A percentile compares a stretch with the other conserved stretches of the same genome.
phyloP scores from a whole-genome alignment of 2,329 filamentous ascomycete genomes.

The Colletotrichum sp. region DNA sequence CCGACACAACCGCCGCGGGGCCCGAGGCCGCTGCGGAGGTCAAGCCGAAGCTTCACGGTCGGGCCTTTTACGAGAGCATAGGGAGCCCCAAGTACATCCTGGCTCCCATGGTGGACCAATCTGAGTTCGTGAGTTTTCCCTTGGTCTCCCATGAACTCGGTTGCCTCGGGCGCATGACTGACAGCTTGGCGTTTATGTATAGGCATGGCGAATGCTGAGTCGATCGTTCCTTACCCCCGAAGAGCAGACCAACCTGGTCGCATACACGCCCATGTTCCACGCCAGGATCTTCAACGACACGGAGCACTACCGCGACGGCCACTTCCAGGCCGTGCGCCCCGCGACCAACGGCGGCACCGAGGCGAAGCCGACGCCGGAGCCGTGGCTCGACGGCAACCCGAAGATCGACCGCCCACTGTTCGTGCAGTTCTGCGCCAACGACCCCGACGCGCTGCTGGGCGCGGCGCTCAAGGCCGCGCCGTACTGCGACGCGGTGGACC shows the following conservation, averaged over 20 bases:
- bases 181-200: slow-evolving; percentile 37
- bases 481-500: slow-evolving; percentile 92
- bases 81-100: slow-evolving; percentile 90
- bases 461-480: slow-evolving; percentile 82
- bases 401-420: slow-evolving; percentile 85
- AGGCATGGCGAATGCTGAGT: slow-evolving; percentile 98
- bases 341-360: slow-evolving; percentile 23
- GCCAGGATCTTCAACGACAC: slow-evolving; percentile 85
- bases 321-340: slow-evolving; percentile 74
- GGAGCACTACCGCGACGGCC: slow-evolving; percentile 75
- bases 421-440: slow-evolving; percentile 95
- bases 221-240: slow-evolving; percentile 83
- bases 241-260: slow-evolving; percentile 71
- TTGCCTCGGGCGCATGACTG: not conserved
- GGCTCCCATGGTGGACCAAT: slow-evolving; percentile 98
- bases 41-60: slow-evolving; percentile 72
- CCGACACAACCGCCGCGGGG: slow-evolving; percentile 26
- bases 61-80: slow-evolving; percentile 94
- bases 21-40: not conserved
- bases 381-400: slow-evolving; percentile 87
- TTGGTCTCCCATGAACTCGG: not conserved
- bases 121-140: slow-evolving; percentile 79
- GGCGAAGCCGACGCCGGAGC: slow-evolving; percentile 27
- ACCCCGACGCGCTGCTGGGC: slow-evolving; percentile 77
- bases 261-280: slow-evolving; percentile 97